Base-by-base conservation (phyloP, 2,329 filamentous ascomycete genomes). In the Pyricularia sp. region DNA sequence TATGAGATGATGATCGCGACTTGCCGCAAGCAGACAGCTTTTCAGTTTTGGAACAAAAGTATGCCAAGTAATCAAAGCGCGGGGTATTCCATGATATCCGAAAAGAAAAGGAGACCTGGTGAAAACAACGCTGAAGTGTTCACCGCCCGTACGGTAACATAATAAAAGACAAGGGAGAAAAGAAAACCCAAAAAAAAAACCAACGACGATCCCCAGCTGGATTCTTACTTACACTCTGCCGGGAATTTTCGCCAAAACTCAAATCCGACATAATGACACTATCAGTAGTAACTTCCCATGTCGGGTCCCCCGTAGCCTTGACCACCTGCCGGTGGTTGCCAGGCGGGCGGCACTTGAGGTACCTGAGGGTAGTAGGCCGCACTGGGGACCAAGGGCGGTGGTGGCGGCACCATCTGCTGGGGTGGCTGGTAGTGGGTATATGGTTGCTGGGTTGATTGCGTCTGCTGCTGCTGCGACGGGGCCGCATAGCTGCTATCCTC, bases 211-310 rank as follows among this genome's bases (percentile, higher is more conserved):
- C 42, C 20, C 4, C 17, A 7, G 9, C 42, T 55, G 20, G n/a
- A 55, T n/a, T n/a, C n/a, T 28, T 12, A 12, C 11, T 4, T 26
- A n/a, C 23, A 25, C 20, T 61, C 12, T 26, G 9, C n/a, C 17
- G 10, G 11, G 11, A 28, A 12, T 12, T 61, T 61, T 25, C 9
- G 58, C 14, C 2, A 61, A 14, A 61, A 26, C 58, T 25, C 23
- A 12, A 25, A 4, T 61, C 58, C 10, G 9, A 28, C n/a, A 61
- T 26, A 3, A 11, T 14, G 1, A 12, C 58, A 17, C 10, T 14
- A 6, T 68, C 61, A 68, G 59, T 68, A 68, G 17, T 68, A 55
- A 26, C 64, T 68, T 14, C 64, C 30, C 67, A 68, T 23, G 10
- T 68, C 67, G 1, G 67, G 67, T 1, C 61, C 67, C n/a, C 61